phyloP scores from a whole-genome alignment of 2,329 filamentous ascomycete species.

The Aureobasidium sp. region DNA sequence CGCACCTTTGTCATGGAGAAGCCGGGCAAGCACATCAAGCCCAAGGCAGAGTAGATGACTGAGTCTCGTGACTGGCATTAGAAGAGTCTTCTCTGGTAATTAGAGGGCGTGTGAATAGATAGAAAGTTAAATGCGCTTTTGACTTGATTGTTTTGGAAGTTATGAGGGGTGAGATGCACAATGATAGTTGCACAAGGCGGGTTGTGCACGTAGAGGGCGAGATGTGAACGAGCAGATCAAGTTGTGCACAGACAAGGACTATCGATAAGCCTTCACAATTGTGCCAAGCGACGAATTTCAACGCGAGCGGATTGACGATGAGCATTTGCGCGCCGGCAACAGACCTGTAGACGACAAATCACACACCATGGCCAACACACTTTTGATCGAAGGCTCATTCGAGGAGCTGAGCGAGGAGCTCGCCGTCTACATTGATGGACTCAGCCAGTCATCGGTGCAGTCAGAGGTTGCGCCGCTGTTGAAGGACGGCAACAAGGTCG shows the following conservation, averaged over 20 bases:
- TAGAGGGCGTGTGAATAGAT: background rate
- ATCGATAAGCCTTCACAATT: background rate
- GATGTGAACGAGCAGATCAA: background rate
- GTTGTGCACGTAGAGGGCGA: background rate
- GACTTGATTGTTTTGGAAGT: background rate
- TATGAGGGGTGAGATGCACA: too few species aligned
- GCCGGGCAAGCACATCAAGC: conserved; percentile 9
- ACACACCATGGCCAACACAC: conserved; percentile 14
- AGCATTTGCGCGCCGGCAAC: background rate
- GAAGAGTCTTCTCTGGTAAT: background rate
- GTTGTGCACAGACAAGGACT: background rate
- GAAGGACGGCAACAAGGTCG: conserved; percentile 45
- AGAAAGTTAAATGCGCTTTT: background rate
- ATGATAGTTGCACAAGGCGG: background rate
- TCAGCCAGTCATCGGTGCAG: conserved; percentile 56
- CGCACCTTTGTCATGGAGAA: conserved; percentile 28
- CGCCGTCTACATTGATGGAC: conserved; percentile 82
- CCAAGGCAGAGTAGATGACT: conserved; percentile 13
- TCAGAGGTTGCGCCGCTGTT: conserved; percentile 64
- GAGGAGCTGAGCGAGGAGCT: conserved; percentile 90
- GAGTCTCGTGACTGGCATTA: background rate
- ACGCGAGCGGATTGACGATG: background rate
- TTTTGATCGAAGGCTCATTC: conserved; percentile 79
- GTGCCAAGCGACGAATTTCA: conserved; percentile 1
- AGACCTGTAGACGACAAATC: background rate